A percentile compares a stretch with the other conserved stretches of the same genome.
These are phyloP conservation scores for Stentor coeruleus DNA, from an alignment of 73 alveolate species.

Conservation along the genomic window DNA sequence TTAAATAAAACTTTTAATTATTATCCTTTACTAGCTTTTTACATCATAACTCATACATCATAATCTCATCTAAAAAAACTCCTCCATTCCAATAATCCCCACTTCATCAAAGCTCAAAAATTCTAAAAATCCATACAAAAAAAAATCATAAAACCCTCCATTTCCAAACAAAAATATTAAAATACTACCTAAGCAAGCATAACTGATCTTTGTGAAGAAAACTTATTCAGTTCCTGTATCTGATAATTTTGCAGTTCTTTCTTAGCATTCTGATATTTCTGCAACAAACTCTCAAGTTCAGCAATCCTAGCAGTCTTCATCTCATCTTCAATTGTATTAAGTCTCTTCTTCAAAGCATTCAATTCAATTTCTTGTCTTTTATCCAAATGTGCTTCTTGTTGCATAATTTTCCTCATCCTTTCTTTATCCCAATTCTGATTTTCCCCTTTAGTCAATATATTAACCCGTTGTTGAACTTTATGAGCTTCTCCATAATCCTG, in stretches of 20 bases:
- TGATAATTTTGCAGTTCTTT: constrained; percentile 42
- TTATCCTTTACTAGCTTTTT: no score
- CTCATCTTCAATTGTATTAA: constrained; percentile 44
- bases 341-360: constrained; percentile 43
- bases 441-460: constrained; percentile 31
- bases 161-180: no score
- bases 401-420: constrained; percentile 40
- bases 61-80: no score
- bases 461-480: constrained; percentile 35
- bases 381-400: constrained; percentile 31
- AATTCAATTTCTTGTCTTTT: constrained; percentile 42
- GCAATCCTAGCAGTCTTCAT: constrained; percentile 35
- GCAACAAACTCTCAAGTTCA: constrained; percentile 52
- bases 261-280: constrained; percentile 50
- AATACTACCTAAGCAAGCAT: no score
- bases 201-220: neutral
- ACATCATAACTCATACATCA: no score
- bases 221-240: neutral
- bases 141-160: no score
- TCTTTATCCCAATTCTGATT: constrained; percentile 32
- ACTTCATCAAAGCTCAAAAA: no score
- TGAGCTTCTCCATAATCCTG: constrained; percentile 56
- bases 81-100: no score
- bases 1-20: no score
- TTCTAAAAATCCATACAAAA: no score